A percentile compares a stretch with the other conserved stretches of the same genome.
phyloP scores from a whole-genome alignment of 1,284 basidiomycete genomes.

The Marasmius fiardii region DNA sequence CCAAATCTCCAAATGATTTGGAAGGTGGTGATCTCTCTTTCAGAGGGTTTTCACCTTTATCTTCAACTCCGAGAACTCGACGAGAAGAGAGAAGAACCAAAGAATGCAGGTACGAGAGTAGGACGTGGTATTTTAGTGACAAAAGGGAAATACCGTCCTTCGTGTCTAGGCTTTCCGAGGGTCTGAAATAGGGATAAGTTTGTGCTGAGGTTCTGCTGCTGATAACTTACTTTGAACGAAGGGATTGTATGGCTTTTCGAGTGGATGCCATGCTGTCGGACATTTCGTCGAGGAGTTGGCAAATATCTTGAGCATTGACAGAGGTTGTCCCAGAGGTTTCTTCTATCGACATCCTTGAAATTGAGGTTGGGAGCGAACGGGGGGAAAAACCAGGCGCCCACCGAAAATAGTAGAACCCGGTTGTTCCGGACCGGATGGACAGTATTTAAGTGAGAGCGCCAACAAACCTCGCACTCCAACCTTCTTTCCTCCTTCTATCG shows the following conservation, averaged over 20 bases:
- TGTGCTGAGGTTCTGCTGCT: not conserved
- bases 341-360: not conserved
- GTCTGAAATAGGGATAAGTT: constrained; percentile 15
- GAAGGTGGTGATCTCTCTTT: constrained; percentile 44
- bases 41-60: constrained; percentile 37
- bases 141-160: constrained; percentile 88
- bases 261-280: constrained; percentile 57
- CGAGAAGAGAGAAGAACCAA: constrained; percentile 76
- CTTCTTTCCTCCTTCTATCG: too few relatives aligned
- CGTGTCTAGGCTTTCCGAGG: constrained; percentile 52
- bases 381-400: too few relatives aligned
- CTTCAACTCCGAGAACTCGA: constrained; percentile 49
- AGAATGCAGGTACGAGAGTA: constrained; percentile 88
- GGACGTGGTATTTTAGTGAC: constrained; percentile 82
- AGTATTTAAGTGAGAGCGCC: too few relatives aligned
- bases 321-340: not conserved
- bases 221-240: constrained; percentile 48
- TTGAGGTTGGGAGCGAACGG: too few relatives aligned
- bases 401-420: too few relatives aligned
- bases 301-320: constrained; percentile 8
- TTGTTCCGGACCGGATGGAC: too few relatives aligned
- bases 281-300: constrained; percentile 53
- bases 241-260: constrained; percentile 50
- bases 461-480: too few relatives aligned
- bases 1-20: constrained; percentile 47